A percentile compares a stretch with the other conserved stretches of the same genome.
Evolutionary conservation across 208 protist species (phyloP).

Genomic region (Leishmania braziliensis): DNA sequence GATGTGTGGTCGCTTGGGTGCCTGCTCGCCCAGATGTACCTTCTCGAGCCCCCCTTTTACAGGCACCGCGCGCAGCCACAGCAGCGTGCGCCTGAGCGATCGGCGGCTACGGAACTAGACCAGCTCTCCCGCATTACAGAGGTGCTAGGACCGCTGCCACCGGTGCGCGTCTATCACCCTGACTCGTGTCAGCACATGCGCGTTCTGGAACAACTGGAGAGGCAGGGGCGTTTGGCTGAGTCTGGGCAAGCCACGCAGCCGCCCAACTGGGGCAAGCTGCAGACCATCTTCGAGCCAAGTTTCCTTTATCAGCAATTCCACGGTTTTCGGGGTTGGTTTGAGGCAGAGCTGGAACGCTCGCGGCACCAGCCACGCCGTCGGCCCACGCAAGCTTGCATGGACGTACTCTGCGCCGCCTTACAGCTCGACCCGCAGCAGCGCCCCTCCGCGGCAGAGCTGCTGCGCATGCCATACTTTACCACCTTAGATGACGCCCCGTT

Average conservation of each 20-base stretch:
- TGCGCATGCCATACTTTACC: constrained; percentile 80
- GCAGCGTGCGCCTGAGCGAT: constrained; percentile 27
- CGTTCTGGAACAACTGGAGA: constrained; percentile 45
- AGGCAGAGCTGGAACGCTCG: constrained; percentile 50
- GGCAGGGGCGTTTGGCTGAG: constrained; percentile 19
- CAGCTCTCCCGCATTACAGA: constrained; percentile 78
- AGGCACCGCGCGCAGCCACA: constrained; percentile 19
- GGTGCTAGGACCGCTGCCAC: constrained; percentile 66
- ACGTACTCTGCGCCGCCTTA: constrained; percentile 77
- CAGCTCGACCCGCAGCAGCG: constrained; percentile 72
- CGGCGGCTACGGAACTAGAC: constrained; percentile 64
- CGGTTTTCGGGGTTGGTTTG: constrained; percentile 79
- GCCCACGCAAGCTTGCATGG: constrained; percentile 63
- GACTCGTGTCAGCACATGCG: constrained; percentile 51
- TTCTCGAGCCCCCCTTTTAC: constrained; percentile 83
- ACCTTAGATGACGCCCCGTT: constrained; percentile 34
- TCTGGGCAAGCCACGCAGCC: constrained; percentile 12
- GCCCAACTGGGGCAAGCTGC: constrained; percentile 30
- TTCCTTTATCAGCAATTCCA: constrained; percentile 63
- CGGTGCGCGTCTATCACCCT: constrained; percentile 42
- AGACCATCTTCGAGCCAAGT: constrained; percentile 68
- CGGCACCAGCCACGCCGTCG: constrained; percentile 45
- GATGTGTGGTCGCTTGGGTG: constrained; percentile 96
- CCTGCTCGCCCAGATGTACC: constrained; percentile 96
- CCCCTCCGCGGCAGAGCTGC: constrained; percentile 73